A percentile compares a stretch with the other conserved stretches of the same genome.
phyloP scores from a whole-genome alignment of 2,329 filamentous ascomycete species.

The Lojkania enalia region DNA sequence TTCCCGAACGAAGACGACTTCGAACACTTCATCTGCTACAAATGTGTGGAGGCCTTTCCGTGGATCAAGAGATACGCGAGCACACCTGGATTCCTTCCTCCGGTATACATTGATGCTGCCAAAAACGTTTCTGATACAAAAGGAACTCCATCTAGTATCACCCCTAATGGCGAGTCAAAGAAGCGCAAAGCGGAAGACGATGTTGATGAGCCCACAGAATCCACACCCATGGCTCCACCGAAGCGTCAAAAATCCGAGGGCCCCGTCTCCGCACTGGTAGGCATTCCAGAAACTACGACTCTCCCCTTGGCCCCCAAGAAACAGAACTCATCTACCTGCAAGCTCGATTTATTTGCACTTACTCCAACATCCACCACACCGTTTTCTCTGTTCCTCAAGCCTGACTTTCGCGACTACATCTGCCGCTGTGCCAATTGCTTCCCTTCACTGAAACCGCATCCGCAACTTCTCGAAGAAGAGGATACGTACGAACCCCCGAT shows the following conservation, averaged over 20 bases:
- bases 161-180: constrained; percentile 30
- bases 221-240: constrained; percentile 18
- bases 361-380: constrained; percentile 54
- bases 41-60: constrained; percentile 82
- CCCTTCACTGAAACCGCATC: constrained; percentile 68
- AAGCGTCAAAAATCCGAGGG: constrained; percentile 45
- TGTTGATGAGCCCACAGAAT: constrained; percentile 28
- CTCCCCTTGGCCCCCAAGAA: constrained; percentile 36
- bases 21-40: constrained; percentile 89
- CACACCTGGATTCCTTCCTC: constrained; percentile 74
- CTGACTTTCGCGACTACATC: constrained; percentile 77
- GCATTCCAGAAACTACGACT: constrained; percentile 40
- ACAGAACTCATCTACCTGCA: constrained; percentile 54
- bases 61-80: constrained; percentile 93
- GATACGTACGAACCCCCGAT: constrained; percentile 91
- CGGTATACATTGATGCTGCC: constrained; percentile 61
- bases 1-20: constrained; percentile 91
- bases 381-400: constrained; percentile 82
- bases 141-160: constrained; percentile 1
- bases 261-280: constrained; percentile 25
- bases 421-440: constrained; percentile 86
- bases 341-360: constrained; percentile 61
- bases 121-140: constrained; percentile 18
- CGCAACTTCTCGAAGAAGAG: constrained; percentile 89
- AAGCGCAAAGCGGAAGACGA: constrained; percentile 55